Base-by-base conservation (phyloP, 176 grass and related monocot genomes). In the Triticum dicoccoides region DNA sequence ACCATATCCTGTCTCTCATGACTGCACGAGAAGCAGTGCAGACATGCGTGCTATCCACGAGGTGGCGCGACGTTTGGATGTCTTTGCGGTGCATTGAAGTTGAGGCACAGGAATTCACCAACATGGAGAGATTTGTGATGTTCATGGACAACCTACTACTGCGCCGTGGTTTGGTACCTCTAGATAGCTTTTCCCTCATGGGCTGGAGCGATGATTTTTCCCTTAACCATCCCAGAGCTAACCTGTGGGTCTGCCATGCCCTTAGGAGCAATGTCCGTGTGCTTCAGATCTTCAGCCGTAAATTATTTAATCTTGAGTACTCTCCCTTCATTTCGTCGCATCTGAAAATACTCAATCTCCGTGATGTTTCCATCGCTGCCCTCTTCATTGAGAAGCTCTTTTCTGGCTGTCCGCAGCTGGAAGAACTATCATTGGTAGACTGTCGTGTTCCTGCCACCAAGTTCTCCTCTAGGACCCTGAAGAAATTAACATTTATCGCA, bases 101-200 rank as follows among this genome's bases (percentile, higher is more conserved):
- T 21, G 34, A 61, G 58, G 30, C 12, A 32, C 21, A 6, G 1
- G 11, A 39, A 79, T 79, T 62, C 33, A 62, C 29, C 5, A 79
- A 21, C 20, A 79, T 24, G 52, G 4, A 24, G 54, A 7, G 5
- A 79, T 24, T 79, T 23, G 54, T 61, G 54, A 79, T n/a, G 54
- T 79, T 79, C 54, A 79, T 79, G 76, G 76, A 79, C 52, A 62
- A 79, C 3, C 7, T 79, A 61, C 54, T 79, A 23, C 54, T 79
- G 76, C 10, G 11, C 11, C 54, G 76, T 79, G 76, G 76, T 79
- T 61, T 34, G 3, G 54, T 61, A 1, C 54, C 76, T 61, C 33
- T 62, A n/a, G 54, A 79, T 6, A 61, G 20, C 32, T n/a, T 78
- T 78, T 4, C 10, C 76, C 69, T 71, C 35, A 24, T 35, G 15